A percentile compares a stretch with the other conserved stretches of the same genome.
Evolutionary conservation across 2,329 filamentous ascomycete species (phyloP).

Genomic region (Karstenula rhodostoma): DNA sequence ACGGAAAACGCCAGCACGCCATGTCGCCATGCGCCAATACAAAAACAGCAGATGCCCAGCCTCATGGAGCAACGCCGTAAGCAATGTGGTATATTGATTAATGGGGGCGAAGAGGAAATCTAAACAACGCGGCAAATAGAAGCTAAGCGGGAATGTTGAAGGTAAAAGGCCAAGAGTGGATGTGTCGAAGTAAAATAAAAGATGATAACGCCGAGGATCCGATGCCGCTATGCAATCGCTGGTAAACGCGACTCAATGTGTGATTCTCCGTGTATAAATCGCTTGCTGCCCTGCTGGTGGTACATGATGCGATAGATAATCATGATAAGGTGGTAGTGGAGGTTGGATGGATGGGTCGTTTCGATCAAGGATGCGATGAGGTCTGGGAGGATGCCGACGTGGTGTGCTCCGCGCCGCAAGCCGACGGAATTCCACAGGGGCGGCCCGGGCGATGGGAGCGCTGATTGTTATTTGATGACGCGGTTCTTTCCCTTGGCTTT

Average conservation of each 20-base stretch:
- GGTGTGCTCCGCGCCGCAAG: slow-evolving; percentile 30
- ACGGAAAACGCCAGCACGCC: slow-evolving; percentile 7
- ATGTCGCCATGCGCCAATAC: slow-evolving; percentile 13
- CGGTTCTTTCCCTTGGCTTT: slow-evolving; percentile 55
- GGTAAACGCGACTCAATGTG: slow-evolving; percentile 37
- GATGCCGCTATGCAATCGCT: slow-evolving; percentile 47
- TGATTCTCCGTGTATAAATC: slow-evolving; percentile 26
- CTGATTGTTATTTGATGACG: slow-evolving; percentile 47
- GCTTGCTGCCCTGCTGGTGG: slow-evolving; percentile 24
- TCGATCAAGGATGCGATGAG: slow-evolving; percentile 39
- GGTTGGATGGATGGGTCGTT: slow-evolving; percentile 36
- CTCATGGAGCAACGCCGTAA: slow-evolving; percentile 8
- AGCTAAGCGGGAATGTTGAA: slow-evolving; percentile 2
- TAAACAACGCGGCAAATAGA: slow-evolving; percentile 10
- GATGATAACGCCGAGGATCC: slow-evolving; percentile 13
- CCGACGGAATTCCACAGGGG: slow-evolving; percentile 21
- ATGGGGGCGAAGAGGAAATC: slow-evolving; percentile 10
- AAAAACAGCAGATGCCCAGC: slow-evolving; percentile 11
- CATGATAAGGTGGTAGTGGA: slow-evolving; percentile 44
- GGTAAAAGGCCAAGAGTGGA: not conserved
- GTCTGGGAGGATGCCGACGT: slow-evolving; percentile 39
- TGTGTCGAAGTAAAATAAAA: slow-evolving; percentile 7
- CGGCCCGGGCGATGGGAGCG: slow-evolving; percentile 26
- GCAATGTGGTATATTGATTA: slow-evolving; percentile 6
- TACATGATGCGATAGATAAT: slow-evolving; percentile 41